Base-by-base conservation (phyloP, 345 rosid genomes). In the Rhodomyrtus tomentosa region DNA sequence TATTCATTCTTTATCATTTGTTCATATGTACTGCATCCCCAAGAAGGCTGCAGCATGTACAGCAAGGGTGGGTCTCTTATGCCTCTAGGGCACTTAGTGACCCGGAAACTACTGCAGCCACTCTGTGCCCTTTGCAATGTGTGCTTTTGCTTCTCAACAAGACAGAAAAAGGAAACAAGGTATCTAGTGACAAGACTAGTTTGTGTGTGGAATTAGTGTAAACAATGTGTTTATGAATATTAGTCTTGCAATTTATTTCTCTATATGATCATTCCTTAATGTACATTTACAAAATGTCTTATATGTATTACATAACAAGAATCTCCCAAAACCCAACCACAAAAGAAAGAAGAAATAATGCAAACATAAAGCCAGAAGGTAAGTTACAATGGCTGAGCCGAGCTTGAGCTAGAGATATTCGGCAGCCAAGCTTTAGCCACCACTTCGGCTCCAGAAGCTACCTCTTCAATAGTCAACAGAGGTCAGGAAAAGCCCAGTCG, bases 1-100 rank as follows among this genome's bases (percentile, higher is more conserved):
- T 88, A 89, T 91, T 87, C 83, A 88, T 91, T 96, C 80, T 90
- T 90, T 91, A 82, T 76, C 85, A 84, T 90, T 62, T 91, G 87
- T 94, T 86, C 85, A 91, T 87, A 86, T 88, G 90, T 85, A 68
- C 45, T 68, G 79, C 79, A 68, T 68, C 25, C 25, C 56, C 58
- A 81, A 36, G n/a, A 45, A 81, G n/a, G 54, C 56, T 48, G 38
- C 10, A 81, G 27, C 56, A 50, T 51, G 50, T 40, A 76, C 27
- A 76, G 58, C 83, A 29, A 32, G 83, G 56, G 22, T 36, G 50
- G 50, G 50, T 18, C 42, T 27, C 42, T 51, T 18, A 81, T 27
- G 36, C 24, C 8, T 50, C 54, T 81, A 27, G 82, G 42, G 74
- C 24, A 7, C 42, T 62, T 62, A 8, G 74, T 32, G 42, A 62